Evolutionary conservation across 768 basidiomycete genomes (phyloP), one percentile per base, ranked within the genome.

Genomic region (Pleurotus salmoneostramineus): DNA sequence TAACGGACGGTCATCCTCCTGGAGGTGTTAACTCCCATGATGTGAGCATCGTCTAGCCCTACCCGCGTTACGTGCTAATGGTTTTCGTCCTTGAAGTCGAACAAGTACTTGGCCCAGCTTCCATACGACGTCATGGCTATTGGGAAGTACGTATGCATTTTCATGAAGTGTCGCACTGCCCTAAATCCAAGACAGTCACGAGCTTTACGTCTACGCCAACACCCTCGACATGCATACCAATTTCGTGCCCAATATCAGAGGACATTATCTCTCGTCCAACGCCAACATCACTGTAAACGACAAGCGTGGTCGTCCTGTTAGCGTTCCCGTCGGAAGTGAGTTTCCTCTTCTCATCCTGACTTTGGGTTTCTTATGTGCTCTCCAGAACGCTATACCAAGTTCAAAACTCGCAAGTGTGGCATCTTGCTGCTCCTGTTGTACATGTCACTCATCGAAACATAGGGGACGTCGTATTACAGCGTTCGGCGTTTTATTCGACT

Each of bases 81-180:
- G 50, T 52, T 27, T 27, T 27, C 21, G 21, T 27, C 21, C 21
- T 27, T 27, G 50, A 12, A 89, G 87, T 72, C 88, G 12, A 91
- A 91, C 68, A 74, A 87, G 65, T 87, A 93, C 69, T 75, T 95
- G 60, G 72, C 80, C 27, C 72, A 82, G 56, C 75, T 95, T 21
- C 87, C 88, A 0, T 95, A 93, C 65, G 94, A 95, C 65, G 64
- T 93, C 2, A 81, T 93, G 67, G 73, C 91, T 2, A 91, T 94
- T 54, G 93, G 93, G 65, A 95, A 95, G 83, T 87, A 64, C 36
- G 88, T 69, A 17, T 47, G 12, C 45, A 47, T 8, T 27, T 14
- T 35, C 37, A 34, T 15, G 21, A 3, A 27, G 21, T 3, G 21
- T 27, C 3, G 21, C 21, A 27, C 21, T 27, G 21, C 37, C 10